Base-by-base conservation (phyloP, 192 early-diverging fungal species). In the Coemansia guatemalensis region DNA sequence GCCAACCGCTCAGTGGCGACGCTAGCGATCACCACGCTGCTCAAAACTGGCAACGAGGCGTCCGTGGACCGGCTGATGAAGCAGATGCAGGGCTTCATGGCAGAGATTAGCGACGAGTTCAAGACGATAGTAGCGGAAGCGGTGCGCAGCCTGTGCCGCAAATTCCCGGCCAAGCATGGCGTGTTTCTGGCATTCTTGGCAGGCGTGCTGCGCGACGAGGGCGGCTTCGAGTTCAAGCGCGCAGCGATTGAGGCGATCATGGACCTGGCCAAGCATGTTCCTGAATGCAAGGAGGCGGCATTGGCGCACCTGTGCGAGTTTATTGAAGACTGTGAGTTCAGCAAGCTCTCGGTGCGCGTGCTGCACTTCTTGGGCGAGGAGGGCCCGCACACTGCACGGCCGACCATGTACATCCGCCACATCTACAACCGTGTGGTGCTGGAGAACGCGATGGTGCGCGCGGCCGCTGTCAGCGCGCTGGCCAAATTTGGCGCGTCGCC, bases 61-160 rank as follows among this genome's bases (percentile, higher is more conserved):
- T 92, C 89, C 48, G 97, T 99, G 21, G 97, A 99, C 74, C 87
- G 97, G 23, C 82, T 99, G 69, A 96, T 99, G 94, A 98, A 99
- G 83, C 97, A 99, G 75, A 98, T 99, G 68, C 88, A 90, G 61
- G 92, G 93, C 20, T 98, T 99, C 68, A 98, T 99, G 94, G 84
- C 87, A 14, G 97, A 99, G 75, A 99, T 99, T 48, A 92, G 94
- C 29, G 96, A 97, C 76, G 97, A 99, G 72, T 99, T 98, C 85
- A 99, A 99, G 84, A 89, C 98, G 24, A 95, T 98, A 62, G 94
- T 99, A n/a, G 92, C 98, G 41, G 96, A 99, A 60, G 97, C 97
- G 29, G 92, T 98, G 57, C 90, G 96, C 53, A 90, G 94, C n/a
- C 76, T 99, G 21, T 95, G 93, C 67, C 85, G 95, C 69, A 97